Conservation (phyloP, 1,139 yeast species). For the Tardiomyces blankii region DNA sequence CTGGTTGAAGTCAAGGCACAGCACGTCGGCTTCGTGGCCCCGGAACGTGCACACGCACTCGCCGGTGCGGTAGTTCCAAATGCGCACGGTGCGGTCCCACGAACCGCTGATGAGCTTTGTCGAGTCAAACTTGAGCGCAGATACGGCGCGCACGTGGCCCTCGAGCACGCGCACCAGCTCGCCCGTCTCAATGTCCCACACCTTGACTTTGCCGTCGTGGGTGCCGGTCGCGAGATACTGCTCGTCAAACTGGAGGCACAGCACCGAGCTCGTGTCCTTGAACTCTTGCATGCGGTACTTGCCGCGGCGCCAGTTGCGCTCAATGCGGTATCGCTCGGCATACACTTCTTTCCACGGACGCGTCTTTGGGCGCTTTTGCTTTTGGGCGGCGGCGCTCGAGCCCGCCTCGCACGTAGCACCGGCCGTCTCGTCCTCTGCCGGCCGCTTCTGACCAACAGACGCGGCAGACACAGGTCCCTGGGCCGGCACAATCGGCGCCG, state of each 20-base stretch:
- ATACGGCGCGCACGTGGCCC: slow-evolving; percentile 81
- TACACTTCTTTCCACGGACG: slow-evolving; percentile 96
- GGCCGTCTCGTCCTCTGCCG: not conserved
- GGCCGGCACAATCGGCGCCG: no score
- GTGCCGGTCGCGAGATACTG: slow-evolving; percentile 82
- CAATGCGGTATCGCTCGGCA: slow-evolving; percentile 81
- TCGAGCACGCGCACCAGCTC: slow-evolving; percentile 61
- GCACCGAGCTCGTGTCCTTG: slow-evolving; percentile 74
- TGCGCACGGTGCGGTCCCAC: slow-evolving; percentile 79
- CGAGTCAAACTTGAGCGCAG: slow-evolving; percentile 74
- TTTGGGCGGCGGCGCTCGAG: slow-evolving; percentile 3
- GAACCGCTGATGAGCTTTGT: slow-evolving; percentile 89
- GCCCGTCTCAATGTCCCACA: slow-evolving; percentile 82
- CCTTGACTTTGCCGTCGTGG: slow-evolving; percentile 75
- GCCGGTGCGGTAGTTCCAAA: slow-evolving; percentile 94
- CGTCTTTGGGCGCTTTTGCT: slow-evolving; percentile 28
- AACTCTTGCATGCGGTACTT: slow-evolving; percentile 52
- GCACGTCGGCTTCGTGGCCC: slow-evolving; percentile 83
- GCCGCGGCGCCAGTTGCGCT: slow-evolving; percentile 91
- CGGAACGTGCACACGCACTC: slow-evolving; percentile 87
- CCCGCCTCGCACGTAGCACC: slow-evolving; percentile 1
- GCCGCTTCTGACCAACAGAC: not conserved
- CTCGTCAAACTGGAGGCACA: slow-evolving; percentile 74
- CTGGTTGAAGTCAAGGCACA: slow-evolving; percentile 67
- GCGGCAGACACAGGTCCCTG: not conserved